Conservation (phyloP, 2,329 filamentous ascomycete genomes). For the Sarocladium kiliense region DNA sequence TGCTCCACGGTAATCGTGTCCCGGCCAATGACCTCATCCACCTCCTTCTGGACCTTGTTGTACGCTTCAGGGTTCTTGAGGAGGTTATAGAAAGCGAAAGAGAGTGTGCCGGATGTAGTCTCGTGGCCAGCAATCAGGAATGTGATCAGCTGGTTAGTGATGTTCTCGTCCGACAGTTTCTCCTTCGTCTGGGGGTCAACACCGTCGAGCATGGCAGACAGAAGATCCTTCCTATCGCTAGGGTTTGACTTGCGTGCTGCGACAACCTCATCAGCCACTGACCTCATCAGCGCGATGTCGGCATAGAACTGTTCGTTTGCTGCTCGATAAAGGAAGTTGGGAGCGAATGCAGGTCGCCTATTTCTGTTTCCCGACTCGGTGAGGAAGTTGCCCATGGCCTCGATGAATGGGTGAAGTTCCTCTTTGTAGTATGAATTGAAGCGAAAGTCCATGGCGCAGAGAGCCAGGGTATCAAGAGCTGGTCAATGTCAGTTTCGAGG, state of each 20-base stretch:
- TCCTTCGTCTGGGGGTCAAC: slow-evolving; percentile 61
- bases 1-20: slow-evolving; percentile 55
- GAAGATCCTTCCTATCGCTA: slow-evolving; percentile 56
- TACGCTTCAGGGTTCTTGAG: slow-evolving; percentile 57
- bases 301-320: slow-evolving; percentile 44
- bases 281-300: slow-evolving; percentile 49
- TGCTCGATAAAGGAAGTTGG: slow-evolving; percentile 42
- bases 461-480: slow-evolving; percentile 50
- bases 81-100: slow-evolving; percentile 61
- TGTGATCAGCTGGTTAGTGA: slow-evolving; percentile 67
- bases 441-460: slow-evolving; percentile 48
- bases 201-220: slow-evolving; percentile 65
- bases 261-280: slow-evolving; percentile 50
- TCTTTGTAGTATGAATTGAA: slow-evolving; percentile 58
- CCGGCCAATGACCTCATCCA: slow-evolving; percentile 59
- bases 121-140: slow-evolving; percentile 66
- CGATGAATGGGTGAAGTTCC: slow-evolving; percentile 12
- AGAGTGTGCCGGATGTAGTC: slow-evolving; percentile 62
- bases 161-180: slow-evolving; percentile 54
- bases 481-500: too few relatives aligned
- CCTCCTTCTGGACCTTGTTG: slow-evolving; percentile 59
- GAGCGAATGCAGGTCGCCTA: slow-evolving; percentile 38
- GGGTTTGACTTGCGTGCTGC: slow-evolving; percentile 48
- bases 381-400: slow-evolving; percentile 4
- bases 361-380: background rate